phyloP scores from a whole-genome alignment of 345 rosid genomes.

The Boechera stricta region DNA sequence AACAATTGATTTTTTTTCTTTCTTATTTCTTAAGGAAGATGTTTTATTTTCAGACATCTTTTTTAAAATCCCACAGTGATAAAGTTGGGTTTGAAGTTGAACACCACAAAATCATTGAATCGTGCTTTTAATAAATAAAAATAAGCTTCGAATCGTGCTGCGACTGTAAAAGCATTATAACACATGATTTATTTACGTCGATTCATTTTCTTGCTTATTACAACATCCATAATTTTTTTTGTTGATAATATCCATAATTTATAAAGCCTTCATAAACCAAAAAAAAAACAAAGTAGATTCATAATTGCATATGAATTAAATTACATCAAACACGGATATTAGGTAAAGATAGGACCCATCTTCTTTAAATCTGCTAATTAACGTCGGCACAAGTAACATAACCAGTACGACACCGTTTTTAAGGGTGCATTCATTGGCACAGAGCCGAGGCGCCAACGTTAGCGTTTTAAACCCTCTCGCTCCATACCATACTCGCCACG shows the following conservation, averaged over 20 bases:
- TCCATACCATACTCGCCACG: conserved; percentile 31
- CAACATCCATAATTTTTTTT: conserved; percentile 4
- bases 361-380: conserved; percentile 10
- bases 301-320: no score
- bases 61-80: neutral
- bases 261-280: neutral
- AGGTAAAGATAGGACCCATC: conserved; percentile 26
- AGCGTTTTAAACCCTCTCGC: conserved; percentile 8
- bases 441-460: conserved; percentile 25
- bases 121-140: no score
- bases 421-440: conserved; percentile 18
- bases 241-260: neutral
- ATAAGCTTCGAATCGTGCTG: no score
- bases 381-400: conserved; percentile 7
- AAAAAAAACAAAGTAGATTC: neutral
- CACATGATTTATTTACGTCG: no score
- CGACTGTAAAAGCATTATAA: no score
- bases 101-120: neutral
- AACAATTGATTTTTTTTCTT: no score
- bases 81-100: neutral
- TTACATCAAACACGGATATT: neutral
- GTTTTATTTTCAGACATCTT: neutral
- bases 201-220: no score
- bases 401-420: conserved; percentile 27
- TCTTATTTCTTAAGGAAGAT: no score